Conservation (phyloP, 2,329 filamentous ascomycete species). For the Fusarium nisikadoi region DNA sequence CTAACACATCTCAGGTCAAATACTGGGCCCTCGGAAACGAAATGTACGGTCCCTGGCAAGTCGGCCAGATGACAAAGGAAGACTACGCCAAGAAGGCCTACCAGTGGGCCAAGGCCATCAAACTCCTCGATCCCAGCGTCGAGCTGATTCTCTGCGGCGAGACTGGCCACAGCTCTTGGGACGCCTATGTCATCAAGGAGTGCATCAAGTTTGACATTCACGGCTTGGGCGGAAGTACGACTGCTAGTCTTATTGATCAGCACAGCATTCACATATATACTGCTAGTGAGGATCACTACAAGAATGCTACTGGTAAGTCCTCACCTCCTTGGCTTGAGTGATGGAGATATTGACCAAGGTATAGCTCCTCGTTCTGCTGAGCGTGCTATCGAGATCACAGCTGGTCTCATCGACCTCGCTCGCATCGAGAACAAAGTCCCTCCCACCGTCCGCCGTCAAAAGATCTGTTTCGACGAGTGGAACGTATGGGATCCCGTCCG, state of each 20-base stretch:
- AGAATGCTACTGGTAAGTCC: conserved; percentile 58
- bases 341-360: neutral
- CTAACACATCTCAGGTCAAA: conserved; percentile 61
- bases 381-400: conserved; percentile 77
- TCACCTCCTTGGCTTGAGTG: accelerated
- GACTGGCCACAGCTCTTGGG: conserved; percentile 76
- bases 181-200: conserved; percentile 77
- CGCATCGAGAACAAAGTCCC: conserved; percentile 74
- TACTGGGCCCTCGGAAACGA: conserved; percentile 90
- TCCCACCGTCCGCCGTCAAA: conserved; percentile 67
- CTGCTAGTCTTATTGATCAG: conserved; percentile 73
- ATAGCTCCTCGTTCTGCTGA: conserved; percentile 74
- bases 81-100: conserved; percentile 75
- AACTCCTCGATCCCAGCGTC: conserved; percentile 76
- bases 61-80: conserved; percentile 75
- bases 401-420: conserved; percentile 76
- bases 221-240: conserved; percentile 48
- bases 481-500: conserved; percentile 83
- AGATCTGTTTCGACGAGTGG: conserved; percentile 87
- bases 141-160: conserved; percentile 80
- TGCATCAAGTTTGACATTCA: conserved; percentile 61
- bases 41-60: conserved; percentile 74
- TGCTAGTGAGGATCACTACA: conserved; percentile 61
- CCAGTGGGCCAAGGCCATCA: conserved; percentile 78
- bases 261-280: conserved; percentile 86